Conservation (phyloP, 192 early-diverging fungal species). For the Entrophospora sp. region DNA sequence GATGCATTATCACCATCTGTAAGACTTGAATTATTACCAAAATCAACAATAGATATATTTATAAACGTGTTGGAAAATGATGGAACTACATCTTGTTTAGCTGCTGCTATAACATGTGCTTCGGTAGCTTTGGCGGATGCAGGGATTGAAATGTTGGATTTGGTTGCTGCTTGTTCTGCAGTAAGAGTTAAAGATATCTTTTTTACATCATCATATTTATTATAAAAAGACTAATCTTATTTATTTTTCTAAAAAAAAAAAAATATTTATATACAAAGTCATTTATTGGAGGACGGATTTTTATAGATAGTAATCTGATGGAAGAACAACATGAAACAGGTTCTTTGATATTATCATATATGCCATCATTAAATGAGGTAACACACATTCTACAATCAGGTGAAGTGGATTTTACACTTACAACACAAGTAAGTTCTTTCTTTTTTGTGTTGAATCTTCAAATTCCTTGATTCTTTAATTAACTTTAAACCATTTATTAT, state of each 20-base stretch:
- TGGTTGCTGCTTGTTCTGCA: slow-evolving; percentile 67
- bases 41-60: slow-evolving; percentile 63
- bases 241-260: too few relatives aligned
- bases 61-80: slow-evolving; percentile 65
- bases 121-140: slow-evolving; percentile 68
- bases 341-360: slow-evolving; percentile 59
- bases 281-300: slow-evolving; percentile 25
- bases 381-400: slow-evolving; percentile 72
- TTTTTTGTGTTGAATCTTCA: too few relatives aligned
- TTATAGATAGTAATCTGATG: slow-evolving; percentile 45
- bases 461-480: not conserved
- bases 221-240: too few relatives aligned
- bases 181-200: slow-evolving; percentile 26
- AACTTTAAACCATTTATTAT: not conserved
- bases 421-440: slow-evolving; percentile 39
- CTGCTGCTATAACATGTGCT: slow-evolving; percentile 57
- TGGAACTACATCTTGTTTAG: slow-evolving; percentile 53
- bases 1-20: slow-evolving; percentile 66
- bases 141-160: slow-evolving; percentile 78
- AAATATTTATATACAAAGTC: not conserved
- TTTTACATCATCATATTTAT: not conserved
- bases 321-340: slow-evolving; percentile 54
- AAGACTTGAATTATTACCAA: slow-evolving; percentile 61
- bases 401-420: slow-evolving; percentile 37
- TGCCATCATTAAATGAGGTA: slow-evolving; percentile 72